Base-by-base conservation (phyloP, 495 filamentous ascomycete genomes). In the Aspergillus mulundensis region DNA sequence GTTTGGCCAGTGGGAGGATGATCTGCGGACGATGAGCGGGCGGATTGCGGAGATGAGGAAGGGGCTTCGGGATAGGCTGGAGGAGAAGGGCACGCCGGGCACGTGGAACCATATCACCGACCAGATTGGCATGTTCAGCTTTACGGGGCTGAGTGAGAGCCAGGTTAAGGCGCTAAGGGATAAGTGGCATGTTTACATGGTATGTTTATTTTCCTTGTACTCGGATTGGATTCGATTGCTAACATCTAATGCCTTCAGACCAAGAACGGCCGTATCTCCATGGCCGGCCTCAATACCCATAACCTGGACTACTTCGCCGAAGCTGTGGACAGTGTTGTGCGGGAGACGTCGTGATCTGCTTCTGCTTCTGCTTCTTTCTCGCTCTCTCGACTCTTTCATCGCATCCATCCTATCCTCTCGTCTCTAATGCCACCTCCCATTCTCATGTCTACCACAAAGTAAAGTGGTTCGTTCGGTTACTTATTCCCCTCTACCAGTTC, bases 101-200 rank as follows among this genome's bases (percentile, higher is more conserved):
- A 85, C 81, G 11, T 98, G 94, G 94, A 87, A 90, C 54, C 94
- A 99, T 72, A 95, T 99, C 68, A 95, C 91, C 8, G 87, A 94
- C 58, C 94, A 99, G 81, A 99, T 99, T 70, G 94, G 94, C 64
- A 99, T 99, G 94, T 99, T 99, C 75, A 92, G 87, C 66, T 99
- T 95, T 70, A 99, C 94, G 2, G 94, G 94, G 0, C 69, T 99
- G 70, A 85, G 68, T 1, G 93, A 97, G 78, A 66, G 78, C 47
- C 94, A 99, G 71, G 94, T 96, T n/a, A 63, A 82, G 70, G 83
- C 84, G 70, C 67, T 99, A 57, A 79, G 89, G 50, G 81, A 86
- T 45, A 86, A 93, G 60, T 87, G 77, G 63, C 95, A 97, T 67
- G 80, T 99, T 36, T 99, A 99, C 70, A 95, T 97, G 89, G 75